Conservation (phyloP, 2,329 filamentous ascomycete genomes). For the Byssoonygena ceratinophila region DNA sequence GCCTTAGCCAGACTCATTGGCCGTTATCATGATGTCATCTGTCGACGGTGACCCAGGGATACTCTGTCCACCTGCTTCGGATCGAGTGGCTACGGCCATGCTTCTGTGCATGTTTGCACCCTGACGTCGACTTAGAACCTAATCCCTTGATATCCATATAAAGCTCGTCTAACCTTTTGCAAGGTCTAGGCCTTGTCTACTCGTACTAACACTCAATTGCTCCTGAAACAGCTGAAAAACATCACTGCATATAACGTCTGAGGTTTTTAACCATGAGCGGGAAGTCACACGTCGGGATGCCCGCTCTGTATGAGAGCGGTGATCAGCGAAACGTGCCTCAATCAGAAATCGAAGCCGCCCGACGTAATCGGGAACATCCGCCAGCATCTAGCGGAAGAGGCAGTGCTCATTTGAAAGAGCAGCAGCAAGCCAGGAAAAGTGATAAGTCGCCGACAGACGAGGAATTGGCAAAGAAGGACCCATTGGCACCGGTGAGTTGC, state of each 20-base stretch:
- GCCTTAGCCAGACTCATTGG: neutral
- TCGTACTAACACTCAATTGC: neutral
- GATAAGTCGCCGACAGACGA: slow-evolving; percentile 45
- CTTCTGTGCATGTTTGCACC: neutral
- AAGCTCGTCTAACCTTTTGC: neutral
- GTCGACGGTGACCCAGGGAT: neutral
- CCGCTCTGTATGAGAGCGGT: slow-evolving; percentile 59
- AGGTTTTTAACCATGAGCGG: slow-evolving; percentile 35
- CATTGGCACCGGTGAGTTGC: slow-evolving; percentile 59
- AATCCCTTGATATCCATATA: neutral
- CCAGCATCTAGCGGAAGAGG: slow-evolving; percentile 22
- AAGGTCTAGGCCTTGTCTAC: neutral
- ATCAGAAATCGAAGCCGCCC: slow-evolving; percentile 42
- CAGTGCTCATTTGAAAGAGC: slow-evolving; percentile 15
- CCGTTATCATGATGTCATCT: slow-evolving; percentile 1
- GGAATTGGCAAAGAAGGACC: slow-evolving; percentile 24
- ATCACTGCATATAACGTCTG: neutral
- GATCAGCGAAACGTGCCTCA: slow-evolving; percentile 60
- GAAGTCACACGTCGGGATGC: slow-evolving; percentile 56
- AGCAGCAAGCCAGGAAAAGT: slow-evolving; percentile 28
- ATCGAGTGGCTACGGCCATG: neutral
- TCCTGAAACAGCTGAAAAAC: neutral
- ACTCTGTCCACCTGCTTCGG: neutral
- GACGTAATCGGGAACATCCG: slow-evolving; percentile 62
- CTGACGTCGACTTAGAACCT: neutral